phyloP scores from a whole-genome alignment of 2,329 filamentous ascomycete species.

The Nigrospora sphaerica region DNA sequence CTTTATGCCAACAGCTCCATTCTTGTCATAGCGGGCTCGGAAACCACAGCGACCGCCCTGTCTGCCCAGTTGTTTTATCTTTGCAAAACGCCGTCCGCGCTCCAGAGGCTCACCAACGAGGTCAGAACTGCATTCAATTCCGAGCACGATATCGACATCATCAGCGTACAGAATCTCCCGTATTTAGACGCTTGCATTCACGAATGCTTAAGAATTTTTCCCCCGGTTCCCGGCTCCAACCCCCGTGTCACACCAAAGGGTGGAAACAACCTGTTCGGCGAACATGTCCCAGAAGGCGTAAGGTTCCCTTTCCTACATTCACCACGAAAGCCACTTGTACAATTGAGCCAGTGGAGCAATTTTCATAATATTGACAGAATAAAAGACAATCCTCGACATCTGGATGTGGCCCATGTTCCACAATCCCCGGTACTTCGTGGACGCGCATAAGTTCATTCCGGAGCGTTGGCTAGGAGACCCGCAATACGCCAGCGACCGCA shows the following conservation, averaged over 20 bases:
- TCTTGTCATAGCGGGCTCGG: conserved; percentile 26
- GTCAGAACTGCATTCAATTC: conserved; percentile 26
- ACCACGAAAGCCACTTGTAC: too few relatives aligned
- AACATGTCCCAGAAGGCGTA: conserved; percentile 10
- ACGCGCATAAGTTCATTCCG: background rate
- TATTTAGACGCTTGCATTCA: conserved; percentile 33
- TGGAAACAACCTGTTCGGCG: conserved; percentile 8
- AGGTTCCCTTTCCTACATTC: background rate
- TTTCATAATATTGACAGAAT: background rate
- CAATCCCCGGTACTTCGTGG: conserved; percentile 4
- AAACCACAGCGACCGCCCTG: conserved; percentile 37
- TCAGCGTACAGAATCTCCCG: conserved; percentile 16
- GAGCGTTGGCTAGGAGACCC: conserved; percentile 2
- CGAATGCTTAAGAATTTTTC: conserved; percentile 32
- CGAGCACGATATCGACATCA: conserved; percentile 28
- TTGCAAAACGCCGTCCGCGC: conserved; percentile 15
- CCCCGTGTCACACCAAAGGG: conserved; percentile 10
- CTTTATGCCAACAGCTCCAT: too few relatives aligned
- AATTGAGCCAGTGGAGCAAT: too few relatives aligned
- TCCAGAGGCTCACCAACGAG: conserved; percentile 27
- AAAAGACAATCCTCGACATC: conserved; percentile 16
- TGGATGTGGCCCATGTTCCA: conserved; percentile 20
- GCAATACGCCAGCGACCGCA: background rate
- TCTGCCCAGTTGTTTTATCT: conserved; percentile 32
- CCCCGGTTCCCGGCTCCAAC: conserved; percentile 14